Evolutionary conservation across 306 rosid genomes (phyloP), one percentile per base, ranked within the genome.

Genomic region (Gastrolobium villosum): DNA sequence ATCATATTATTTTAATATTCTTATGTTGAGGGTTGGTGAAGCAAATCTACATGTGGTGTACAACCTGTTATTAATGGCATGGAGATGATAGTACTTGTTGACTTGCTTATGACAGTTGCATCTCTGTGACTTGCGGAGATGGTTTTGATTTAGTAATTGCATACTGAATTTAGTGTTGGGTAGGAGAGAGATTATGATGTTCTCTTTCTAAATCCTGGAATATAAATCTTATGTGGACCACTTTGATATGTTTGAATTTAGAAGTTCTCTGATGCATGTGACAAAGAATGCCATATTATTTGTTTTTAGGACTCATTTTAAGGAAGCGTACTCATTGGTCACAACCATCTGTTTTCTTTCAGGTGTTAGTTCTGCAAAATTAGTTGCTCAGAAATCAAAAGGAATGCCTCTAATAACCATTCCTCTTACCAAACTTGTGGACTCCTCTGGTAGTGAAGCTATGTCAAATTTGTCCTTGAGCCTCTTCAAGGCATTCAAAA

Each of bases 361-460:
- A 91, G 98, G 88, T 36, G 72, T 81, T 73, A 82, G 86, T 45
- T 4, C 9, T 76, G 97, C 86, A 60, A 94, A 87, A 84, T 83
- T 94, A 68, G 83, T 86, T 73, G 89, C 92, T 80, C 97, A 94
- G 85, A 92, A 89, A 83, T 88, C 91, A 36, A 94, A 92, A 85
- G 97, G 97, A 63, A 86, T 94, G 99, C 97, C 99, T 20, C 76
- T 86, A 30, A 89, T 92, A 49, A 84, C 91, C 80, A 82, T 92
- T 82, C 78, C 89, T 72, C 95, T 94, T 56, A 73, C 85, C 54
- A 90, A 87, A 85, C 91, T 94, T 66, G 54, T 71, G 71, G 95
- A 82, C 45, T 74, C 88, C 59, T 84, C 89, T 80, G 97, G 94
- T 49, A 76, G 72, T 70, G 89, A 87, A 59, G 91, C 91, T 35